A percentile compares a stretch with the other conserved stretches of the same genome.
phyloP scores from a whole-genome alignment of 2,329 filamentous ascomycete species.

The Ascochyta rabiei region DNA sequence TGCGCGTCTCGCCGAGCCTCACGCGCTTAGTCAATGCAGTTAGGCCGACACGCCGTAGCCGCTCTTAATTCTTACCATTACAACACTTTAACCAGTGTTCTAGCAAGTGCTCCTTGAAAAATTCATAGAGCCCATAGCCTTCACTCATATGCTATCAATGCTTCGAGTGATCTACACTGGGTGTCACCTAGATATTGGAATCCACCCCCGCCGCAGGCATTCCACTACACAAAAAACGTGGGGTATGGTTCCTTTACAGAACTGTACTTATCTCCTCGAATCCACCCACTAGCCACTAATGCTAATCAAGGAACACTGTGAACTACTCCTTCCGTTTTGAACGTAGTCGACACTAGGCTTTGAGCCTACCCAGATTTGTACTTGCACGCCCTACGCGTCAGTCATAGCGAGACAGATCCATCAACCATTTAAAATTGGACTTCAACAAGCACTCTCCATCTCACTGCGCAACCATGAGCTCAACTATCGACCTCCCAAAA shows the following conservation, averaged over 20 bases:
- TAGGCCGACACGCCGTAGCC: neutral
- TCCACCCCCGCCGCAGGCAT: neutral
- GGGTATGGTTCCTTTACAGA: too few relatives aligned
- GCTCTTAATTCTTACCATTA: too few relatives aligned
- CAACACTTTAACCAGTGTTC: too few relatives aligned
- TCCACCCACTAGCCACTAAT: too few relatives aligned
- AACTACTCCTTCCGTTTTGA: neutral
- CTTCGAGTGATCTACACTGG: too few relatives aligned
- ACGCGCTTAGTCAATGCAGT: constrained; percentile 1
- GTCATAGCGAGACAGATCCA: neutral
- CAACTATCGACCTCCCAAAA: constrained; percentile 50
- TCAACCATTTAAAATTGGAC: neutral
- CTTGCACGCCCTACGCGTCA: neutral
- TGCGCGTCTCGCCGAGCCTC: constrained; percentile 19
- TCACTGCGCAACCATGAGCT: constrained; percentile 30
- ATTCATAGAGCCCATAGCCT: too few relatives aligned
- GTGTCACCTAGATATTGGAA: too few relatives aligned
- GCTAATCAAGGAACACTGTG: too few relatives aligned
- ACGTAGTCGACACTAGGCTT: neutral
- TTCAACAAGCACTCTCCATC: neutral
- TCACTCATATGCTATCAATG: too few relatives aligned
- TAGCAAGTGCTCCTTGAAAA: too few relatives aligned
- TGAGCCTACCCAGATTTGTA: neutral
- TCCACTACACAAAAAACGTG: constrained; percentile 10
- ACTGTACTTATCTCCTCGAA: neutral